Evolutionary conservation across 257 asterid species (phyloP).

Genomic region (Avicennia marina): DNA sequence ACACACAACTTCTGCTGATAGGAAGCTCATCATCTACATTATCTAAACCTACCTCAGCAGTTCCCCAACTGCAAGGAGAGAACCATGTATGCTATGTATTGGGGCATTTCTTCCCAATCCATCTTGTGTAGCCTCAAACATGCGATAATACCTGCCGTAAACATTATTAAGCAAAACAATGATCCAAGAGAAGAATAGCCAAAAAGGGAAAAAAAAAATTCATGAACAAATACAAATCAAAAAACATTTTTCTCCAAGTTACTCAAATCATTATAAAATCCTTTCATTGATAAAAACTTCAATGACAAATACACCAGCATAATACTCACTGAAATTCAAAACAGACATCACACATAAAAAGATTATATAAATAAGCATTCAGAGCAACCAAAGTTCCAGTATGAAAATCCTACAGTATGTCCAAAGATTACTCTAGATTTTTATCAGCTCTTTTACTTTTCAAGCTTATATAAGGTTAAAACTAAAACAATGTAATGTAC

Average conservation of each 20-base stretch:
- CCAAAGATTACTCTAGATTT: neutral
- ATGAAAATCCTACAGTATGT: too few relatives aligned
- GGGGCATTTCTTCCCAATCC: slow-evolving; percentile 93
- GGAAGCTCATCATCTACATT: slow-evolving; percentile 25
- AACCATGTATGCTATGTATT: slow-evolving; percentile 94
- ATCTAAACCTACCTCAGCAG: slow-evolving; percentile 74
- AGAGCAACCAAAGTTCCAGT: too few relatives aligned
- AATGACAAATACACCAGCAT: neutral
- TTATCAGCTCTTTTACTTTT: neutral
- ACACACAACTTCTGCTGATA: slow-evolving; percentile 13
- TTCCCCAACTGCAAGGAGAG: slow-evolving; percentile 99
- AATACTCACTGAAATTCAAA: neutral
- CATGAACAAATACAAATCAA: neutral
- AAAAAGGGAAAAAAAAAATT: neutral
- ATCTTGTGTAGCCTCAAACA: slow-evolving; percentile 99
- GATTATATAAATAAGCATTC: too few relatives aligned
- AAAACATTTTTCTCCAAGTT: too few relatives aligned
- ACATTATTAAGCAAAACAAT: slow-evolving; percentile 20
- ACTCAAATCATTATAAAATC: too few relatives aligned
- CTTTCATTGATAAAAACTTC: neutral
- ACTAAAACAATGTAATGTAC: neutral
- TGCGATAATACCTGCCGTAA: slow-evolving; percentile 81
- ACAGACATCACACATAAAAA: neutral
- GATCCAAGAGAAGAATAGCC: slow-evolving; percentile 5
- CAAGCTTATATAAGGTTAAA: neutral